Evolutionary conservation across 2,329 filamentous ascomycete genomes (phyloP).

Genomic region (Aureobasidium sp.): DNA sequence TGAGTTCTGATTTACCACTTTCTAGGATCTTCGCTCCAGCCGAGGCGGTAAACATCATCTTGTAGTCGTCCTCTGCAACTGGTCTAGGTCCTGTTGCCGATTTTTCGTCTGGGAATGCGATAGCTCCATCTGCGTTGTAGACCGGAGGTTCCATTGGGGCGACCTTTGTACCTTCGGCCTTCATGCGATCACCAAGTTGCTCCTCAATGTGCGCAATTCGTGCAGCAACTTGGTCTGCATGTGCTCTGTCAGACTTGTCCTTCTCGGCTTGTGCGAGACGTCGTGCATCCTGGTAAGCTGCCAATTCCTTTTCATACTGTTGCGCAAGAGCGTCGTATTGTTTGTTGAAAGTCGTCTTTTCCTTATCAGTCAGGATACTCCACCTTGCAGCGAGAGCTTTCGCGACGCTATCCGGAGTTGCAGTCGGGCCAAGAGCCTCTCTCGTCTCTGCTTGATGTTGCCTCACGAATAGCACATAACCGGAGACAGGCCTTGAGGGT

Average conservation of each 20-base stretch:
- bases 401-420: conserved; percentile 14
- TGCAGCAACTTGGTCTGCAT: conserved; percentile 13
- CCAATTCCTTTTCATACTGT: conserved; percentile 14
- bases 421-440: conserved; percentile 13
- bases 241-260: conserved; percentile 3
- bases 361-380: conserved; percentile 11
- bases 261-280: conserved; percentile 12
- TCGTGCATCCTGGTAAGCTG: conserved; percentile 13
- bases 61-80: conserved; percentile 38
- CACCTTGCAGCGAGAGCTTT: conserved; percentile 12
- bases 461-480: conserved; percentile 25
- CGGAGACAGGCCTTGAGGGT: conserved; percentile 13
- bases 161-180: conserved; percentile 20
- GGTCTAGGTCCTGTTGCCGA: conserved; percentile 16
- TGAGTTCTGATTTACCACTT: conserved; percentile 44
- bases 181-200: conserved; percentile 24
- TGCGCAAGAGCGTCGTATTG: conserved; percentile 12
- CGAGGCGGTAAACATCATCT: conserved; percentile 42
- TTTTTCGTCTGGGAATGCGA: conserved; percentile 18
- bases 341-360: conserved; percentile 5
- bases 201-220: conserved; percentile 25
- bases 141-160: conserved; percentile 21
- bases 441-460: conserved; percentile 12
- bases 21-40: conserved; percentile 44
- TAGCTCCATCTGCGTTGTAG: conserved; percentile 23